Base-by-base conservation (phyloP, 257 asterid species). In the Mentha longifolia region DNA sequence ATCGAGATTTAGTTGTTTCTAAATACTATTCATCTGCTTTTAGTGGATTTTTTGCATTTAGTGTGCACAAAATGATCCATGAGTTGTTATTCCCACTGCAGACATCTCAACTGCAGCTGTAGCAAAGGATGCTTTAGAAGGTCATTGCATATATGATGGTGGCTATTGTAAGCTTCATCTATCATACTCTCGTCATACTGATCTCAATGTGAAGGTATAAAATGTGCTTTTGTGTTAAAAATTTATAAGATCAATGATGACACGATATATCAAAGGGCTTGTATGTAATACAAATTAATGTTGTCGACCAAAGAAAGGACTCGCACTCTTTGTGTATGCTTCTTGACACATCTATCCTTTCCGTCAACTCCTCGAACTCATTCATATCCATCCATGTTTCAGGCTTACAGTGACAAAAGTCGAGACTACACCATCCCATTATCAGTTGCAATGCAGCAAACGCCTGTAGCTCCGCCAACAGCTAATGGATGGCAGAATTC, bases 81-180 rank as follows among this genome's bases (percentile, higher is more conserved):
- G 45, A 42, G 19, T 45, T 66, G 31, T 51, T 35, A 45, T 72
- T 58, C 41, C 62, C 2, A 58, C 70, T 80, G 72, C 86, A 91
- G 96, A 89, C 81, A 74, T 83, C 37, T 7, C 89, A 66, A 87
- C 88, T 55, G 97, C 96, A 33, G 74, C 88, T 72, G 81, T 81
- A 54, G 97, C 96, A 41, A 89, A 89, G 83, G 85, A 83, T 12
- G 87, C 96, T 33, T 81, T 91, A 70, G 96, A 89, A 82, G 97
- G 97, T 58, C 96, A 91, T 79, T 89, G 96, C 92, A 91, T 91
- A 65, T 89, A 89, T 89, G 97, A 91, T 68, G 97, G 96, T 79
- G 97, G 97, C 96, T 91, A 89, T 82, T 91, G 97, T 91, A 91
- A 89, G 95, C 92, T 89, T 89, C 97, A 91, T 86, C 87, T 89